Percentiles rank a stretch among this genome's conserved stretches.
phyloP scores from a whole-genome alignment of 495 filamentous ascomycete species.

The Talaromyces nanjingensis region DNA sequence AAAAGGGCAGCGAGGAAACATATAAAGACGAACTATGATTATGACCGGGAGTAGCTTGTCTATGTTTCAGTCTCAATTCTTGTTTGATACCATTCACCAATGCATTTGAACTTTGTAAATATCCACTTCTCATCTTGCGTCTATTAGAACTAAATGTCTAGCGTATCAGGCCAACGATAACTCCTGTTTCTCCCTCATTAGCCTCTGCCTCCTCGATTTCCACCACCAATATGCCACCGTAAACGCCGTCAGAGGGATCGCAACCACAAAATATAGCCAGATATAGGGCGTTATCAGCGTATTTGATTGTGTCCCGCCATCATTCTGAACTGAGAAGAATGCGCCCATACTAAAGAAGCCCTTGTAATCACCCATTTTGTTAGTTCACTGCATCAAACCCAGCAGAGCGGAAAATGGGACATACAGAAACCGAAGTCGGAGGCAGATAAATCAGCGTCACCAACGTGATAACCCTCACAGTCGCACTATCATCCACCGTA shows the following conservation, averaged over 20 bases:
- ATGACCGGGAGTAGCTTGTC: not conserved
- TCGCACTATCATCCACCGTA: conserved; percentile 22
- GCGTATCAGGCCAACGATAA: not conserved
- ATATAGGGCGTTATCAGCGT: conserved; percentile 23
- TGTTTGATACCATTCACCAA: not conserved
- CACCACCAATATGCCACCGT: conserved; percentile 13
- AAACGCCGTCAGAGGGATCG: conserved; percentile 20
- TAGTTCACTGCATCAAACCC: too few relatives aligned
- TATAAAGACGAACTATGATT: conserved; percentile 50
- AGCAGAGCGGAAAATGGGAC: not conserved
- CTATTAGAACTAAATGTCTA: not conserved
- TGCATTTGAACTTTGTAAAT: not conserved
- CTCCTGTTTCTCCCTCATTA: not conserved
- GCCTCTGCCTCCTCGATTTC: not conserved
- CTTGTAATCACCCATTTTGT: conserved; percentile 7
- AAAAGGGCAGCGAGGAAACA: conserved; percentile 43
- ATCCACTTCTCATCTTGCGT: not conserved
- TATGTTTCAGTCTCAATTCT: not conserved
- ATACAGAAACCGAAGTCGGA: conserved; percentile 34
- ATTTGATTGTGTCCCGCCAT: conserved; percentile 14
- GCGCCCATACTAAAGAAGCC: conserved; percentile 28
- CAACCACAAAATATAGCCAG: conserved; percentile 27
- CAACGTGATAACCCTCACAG: conserved; percentile 30
- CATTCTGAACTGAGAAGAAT: conserved; percentile 17
- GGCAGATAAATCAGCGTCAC: conserved; percentile 36